Evolutionary conservation across 1,284 basidiomycete genomes (phyloP).

Genomic region (Xerocomus nothofagi): DNA sequence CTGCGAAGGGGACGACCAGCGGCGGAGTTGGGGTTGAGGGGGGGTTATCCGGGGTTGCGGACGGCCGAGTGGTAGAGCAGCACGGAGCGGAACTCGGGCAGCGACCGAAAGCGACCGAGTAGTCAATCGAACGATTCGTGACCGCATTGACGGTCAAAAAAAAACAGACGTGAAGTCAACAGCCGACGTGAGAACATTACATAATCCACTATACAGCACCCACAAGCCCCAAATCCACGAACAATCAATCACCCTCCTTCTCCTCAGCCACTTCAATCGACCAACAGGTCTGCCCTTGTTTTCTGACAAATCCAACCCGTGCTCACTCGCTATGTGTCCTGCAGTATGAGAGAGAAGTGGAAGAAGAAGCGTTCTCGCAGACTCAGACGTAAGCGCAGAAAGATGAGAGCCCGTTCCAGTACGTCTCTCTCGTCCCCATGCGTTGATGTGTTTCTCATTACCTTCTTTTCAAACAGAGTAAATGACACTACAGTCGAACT

Average conservation of each 20-base stretch:
- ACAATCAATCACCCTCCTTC: neutral
- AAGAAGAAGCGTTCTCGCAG: constrained; percentile 88
- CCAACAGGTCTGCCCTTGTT: constrained; percentile 34
- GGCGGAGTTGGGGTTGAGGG: neutral
- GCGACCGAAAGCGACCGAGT: too few species aligned
- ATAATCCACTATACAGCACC: constrained; percentile 40
- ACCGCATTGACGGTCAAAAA: too few species aligned
- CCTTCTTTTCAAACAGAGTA: constrained; percentile 25
- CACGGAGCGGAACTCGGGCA: neutral
- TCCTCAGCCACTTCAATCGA: constrained; percentile 30
- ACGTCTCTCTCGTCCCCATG: constrained; percentile 37
- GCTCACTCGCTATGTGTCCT: neutral
- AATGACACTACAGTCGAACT: constrained; percentile 28
- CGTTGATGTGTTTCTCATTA: constrained; percentile 7
- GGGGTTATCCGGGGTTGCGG: constrained; percentile 10
- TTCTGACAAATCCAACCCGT: neutral
- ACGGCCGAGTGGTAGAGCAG: neutral
- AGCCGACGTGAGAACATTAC: constrained; percentile 24
- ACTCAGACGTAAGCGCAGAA: constrained; percentile 86
- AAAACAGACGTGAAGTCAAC: too few species aligned
- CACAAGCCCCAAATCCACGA: constrained; percentile 26
- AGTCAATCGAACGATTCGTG: too few species aligned
- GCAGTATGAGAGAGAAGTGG: constrained; percentile 88
- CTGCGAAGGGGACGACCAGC: constrained; percentile 21
- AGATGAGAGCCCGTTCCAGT: constrained; percentile 91